These are phyloP conservation scores for Leersia perrieri DNA, from an alignment of 176 grass and related monocot species.

Conservation along the genomic window DNA sequence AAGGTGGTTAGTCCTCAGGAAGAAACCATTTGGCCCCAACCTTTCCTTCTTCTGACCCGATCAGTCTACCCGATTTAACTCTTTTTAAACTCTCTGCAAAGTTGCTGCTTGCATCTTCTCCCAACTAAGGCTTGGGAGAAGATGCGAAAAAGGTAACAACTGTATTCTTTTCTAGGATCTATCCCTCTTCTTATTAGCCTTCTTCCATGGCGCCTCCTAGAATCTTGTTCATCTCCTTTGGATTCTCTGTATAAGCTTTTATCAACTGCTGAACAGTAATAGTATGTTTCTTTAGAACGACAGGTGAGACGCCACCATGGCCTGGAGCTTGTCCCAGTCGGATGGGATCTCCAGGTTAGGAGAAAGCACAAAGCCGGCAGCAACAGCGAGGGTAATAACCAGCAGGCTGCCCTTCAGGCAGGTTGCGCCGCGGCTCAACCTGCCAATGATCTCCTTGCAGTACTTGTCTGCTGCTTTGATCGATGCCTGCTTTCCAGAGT, in stretches of 20 bases:
- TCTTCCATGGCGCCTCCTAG: background rate
- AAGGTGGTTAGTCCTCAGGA: conserved; percentile 20
- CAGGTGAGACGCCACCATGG: conserved; percentile 38
- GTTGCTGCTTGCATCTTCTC: conserved; percentile 28
- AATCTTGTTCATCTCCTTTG: conserved; percentile 25
- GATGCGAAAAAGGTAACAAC: conserved; percentile 22
- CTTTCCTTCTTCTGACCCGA: conserved; percentile 24
- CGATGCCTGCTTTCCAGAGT: conserved; percentile 42
- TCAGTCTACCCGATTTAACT: conserved; percentile 41
- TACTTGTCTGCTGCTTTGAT: conserved; percentile 89
- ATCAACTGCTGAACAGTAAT: conserved; percentile 12
- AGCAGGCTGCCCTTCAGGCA: conserved; percentile 69
- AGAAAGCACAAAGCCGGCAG: conserved; percentile 39
- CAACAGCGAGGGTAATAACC: conserved; percentile 41
- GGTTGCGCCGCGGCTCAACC: conserved; percentile 44
- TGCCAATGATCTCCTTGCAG: conserved; percentile 76
- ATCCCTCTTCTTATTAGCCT: conserved; percentile 39
- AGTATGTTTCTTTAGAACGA: conserved; percentile 63
- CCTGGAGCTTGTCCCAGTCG: conserved; percentile 61
- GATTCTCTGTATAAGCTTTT: conserved; percentile 34
- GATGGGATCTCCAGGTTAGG: conserved; percentile 44
- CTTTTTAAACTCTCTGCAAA: conserved; percentile 27
- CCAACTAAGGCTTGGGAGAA: background rate
- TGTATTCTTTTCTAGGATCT: conserved; percentile 47
- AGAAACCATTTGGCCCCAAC: conserved; percentile 38